Evolutionary conservation across 2,329 filamentous ascomycete genomes (phyloP).

Genomic region (Thielaviopsis euricoi): DNA sequence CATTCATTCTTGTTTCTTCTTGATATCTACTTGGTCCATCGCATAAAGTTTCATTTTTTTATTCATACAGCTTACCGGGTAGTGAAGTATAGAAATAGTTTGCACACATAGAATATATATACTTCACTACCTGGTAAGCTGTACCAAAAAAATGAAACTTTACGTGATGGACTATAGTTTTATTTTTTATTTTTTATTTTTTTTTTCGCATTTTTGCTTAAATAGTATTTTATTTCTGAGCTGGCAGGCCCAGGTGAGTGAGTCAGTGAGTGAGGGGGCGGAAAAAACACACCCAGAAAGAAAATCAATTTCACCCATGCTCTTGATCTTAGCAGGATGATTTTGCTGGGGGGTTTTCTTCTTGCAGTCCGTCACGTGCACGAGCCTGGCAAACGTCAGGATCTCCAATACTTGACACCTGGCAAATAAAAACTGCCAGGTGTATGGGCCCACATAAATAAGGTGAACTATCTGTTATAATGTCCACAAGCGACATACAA

Average conservation of each 20-base stretch:
- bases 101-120: too few species aligned
- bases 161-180: too few species aligned
- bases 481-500: neutral
- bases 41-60: too few species aligned
- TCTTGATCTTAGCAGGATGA: neutral
- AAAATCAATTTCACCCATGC: neutral
- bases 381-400: too few species aligned
- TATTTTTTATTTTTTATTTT: neutral
- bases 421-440: neutral
- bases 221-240: neutral
- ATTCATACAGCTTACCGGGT: too few species aligned
- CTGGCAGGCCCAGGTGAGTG: neutral
- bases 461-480: slow-evolving; percentile 3
- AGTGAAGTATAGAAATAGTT: too few species aligned
- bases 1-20: neutral
- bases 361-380: neutral
- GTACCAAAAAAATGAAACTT: too few species aligned
- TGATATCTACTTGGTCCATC: too few species aligned
- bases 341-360: neutral
- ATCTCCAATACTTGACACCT: neutral
- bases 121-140: too few species aligned
- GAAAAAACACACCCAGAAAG: too few species aligned
- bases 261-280: too few species aligned
- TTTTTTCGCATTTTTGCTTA: neutral
- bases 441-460: neutral